Conservation (phyloP, 768 basidiomycete species). For the Hebeloma cylindrosporum region DNA sequence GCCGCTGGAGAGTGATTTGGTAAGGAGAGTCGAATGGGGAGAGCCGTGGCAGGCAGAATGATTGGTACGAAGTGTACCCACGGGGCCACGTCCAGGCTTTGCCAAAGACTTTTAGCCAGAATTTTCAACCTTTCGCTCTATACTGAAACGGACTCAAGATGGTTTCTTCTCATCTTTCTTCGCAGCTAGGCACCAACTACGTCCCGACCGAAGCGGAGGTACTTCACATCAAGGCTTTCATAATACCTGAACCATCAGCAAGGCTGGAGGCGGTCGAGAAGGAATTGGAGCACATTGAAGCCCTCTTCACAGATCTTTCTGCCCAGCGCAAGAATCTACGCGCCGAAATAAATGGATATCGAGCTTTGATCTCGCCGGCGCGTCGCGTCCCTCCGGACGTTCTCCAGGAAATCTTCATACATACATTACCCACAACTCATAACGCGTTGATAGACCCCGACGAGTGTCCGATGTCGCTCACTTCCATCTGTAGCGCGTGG, state of each 20-base stretch:
- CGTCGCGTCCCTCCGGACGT: neutral
- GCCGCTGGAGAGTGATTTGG: too few relatives aligned
- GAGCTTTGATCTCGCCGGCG: neutral
- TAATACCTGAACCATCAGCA: neutral
- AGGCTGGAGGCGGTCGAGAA: neutral
- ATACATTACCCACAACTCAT: neutral
- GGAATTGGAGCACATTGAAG: neutral
- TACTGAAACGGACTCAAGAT: too few relatives aligned
- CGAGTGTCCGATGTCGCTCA: conserved; percentile 34
- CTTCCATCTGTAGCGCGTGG: conserved; percentile 48
- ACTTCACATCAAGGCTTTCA: neutral
- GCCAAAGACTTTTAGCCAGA: too few relatives aligned
- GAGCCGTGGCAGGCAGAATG: too few relatives aligned
- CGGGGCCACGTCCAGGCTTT: too few relatives aligned
- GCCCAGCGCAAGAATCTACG: neutral
- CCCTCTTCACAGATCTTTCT: neutral
- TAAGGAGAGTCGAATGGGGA: too few relatives aligned
- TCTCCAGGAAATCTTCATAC: neutral
- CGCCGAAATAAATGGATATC: neutral
- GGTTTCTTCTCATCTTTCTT: too few relatives aligned
- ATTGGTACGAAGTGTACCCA: too few relatives aligned
- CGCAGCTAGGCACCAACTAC: neutral
- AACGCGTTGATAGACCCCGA: conserved; percentile 15
- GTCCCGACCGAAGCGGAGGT: neutral
- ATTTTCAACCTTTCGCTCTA: too few relatives aligned